phyloP scores from a whole-genome alignment of 208 protist species.

The Trypanosoma rangeli region DNA sequence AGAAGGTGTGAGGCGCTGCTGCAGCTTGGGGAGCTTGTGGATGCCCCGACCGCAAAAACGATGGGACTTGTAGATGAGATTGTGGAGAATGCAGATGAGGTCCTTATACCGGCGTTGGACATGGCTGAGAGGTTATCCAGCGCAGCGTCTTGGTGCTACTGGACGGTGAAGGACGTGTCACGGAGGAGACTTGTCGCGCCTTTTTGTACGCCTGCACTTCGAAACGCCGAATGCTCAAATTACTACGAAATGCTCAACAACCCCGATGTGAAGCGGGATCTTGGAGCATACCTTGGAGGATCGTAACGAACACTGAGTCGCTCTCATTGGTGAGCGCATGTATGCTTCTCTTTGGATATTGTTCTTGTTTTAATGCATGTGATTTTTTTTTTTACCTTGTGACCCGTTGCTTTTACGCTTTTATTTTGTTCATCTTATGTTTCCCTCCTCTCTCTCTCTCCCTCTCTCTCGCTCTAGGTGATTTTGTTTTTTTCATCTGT shows the following conservation, averaged over 20 bases:
- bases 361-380: slow-evolving; percentile 11
- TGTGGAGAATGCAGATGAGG: slow-evolving; percentile 50
- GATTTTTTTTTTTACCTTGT: slow-evolving; percentile 29
- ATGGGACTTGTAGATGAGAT: slow-evolving; percentile 76
- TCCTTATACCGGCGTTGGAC: slow-evolving; percentile 55
- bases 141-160: slow-evolving; percentile 54
- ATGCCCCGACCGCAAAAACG: slow-evolving; percentile 45
- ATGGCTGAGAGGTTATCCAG: slow-evolving; percentile 57
- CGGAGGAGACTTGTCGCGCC: slow-evolving; percentile 48
- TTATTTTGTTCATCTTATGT: slow-evolving; percentile 28
- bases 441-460: too few species aligned
- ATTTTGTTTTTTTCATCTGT: neutral
- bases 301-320: slow-evolving; percentile 17
- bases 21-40: slow-evolving; percentile 39
- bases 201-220: slow-evolving; percentile 49
- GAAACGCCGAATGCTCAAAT: slow-evolving; percentile 48
- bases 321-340: neutral
- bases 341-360: slow-evolving; percentile 5
- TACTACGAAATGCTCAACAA: slow-evolving; percentile 63
- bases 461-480: too few species aligned
- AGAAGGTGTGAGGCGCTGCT: slow-evolving; percentile 60
- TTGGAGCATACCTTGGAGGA: slow-evolving; percentile 10
- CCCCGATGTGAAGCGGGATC: slow-evolving; percentile 38
- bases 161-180: slow-evolving; percentile 62
- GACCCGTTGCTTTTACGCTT: slow-evolving; percentile 17